phyloP scores from a whole-genome alignment of 2,329 filamentous ascomycete genomes.

The Aulographum hederae region DNA sequence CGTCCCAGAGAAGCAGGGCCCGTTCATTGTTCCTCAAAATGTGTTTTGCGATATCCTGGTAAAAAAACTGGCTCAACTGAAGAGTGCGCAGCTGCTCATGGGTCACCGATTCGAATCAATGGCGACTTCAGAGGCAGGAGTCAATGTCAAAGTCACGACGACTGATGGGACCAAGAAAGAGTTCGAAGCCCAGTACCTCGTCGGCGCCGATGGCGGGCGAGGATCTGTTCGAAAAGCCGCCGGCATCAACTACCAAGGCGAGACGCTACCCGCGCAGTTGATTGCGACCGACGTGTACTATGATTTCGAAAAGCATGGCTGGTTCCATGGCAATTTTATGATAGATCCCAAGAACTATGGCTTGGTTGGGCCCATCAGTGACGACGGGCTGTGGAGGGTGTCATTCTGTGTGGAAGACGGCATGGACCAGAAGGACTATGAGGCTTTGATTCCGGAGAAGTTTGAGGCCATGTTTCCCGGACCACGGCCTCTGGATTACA shows the following conservation, averaged over 20 bases:
- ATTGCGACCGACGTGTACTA: conserved; percentile 20
- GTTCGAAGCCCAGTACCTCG: conserved; percentile 11
- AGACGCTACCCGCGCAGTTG: conserved; percentile 17
- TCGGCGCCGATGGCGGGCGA: conserved; percentile 15
- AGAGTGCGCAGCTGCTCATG: conserved; percentile 9
- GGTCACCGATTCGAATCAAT: conserved; percentile 9
- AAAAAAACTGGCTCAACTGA: conserved; percentile 4
- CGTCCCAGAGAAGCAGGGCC: conserved; percentile 1
- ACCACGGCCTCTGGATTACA: conserved; percentile 11
- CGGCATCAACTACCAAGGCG: conserved; percentile 12
- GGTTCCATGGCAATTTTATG: conserved; percentile 23
- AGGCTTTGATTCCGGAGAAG: conserved; percentile 18
- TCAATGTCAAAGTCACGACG: conserved; percentile 6
- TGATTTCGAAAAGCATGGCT: conserved; percentile 18
- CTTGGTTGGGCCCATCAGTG: conserved; percentile 16
- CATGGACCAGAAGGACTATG: conserved; percentile 2
- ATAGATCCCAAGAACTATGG: conserved; percentile 19
- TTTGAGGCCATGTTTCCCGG: conserved; percentile 14
- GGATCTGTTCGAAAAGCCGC: conserved; percentile 7
- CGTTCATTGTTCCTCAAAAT: neutral
- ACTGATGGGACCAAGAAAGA: conserved; percentile 3
- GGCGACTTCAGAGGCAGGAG: conserved; percentile 6
- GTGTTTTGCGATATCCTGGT: neutral
- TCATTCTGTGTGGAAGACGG: conserved; percentile 5
- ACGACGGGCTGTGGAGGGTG: conserved; percentile 21